Evolutionary conservation across 202 grass and related monocot species (phyloP).

Genomic region (Setaria italica): DNA sequence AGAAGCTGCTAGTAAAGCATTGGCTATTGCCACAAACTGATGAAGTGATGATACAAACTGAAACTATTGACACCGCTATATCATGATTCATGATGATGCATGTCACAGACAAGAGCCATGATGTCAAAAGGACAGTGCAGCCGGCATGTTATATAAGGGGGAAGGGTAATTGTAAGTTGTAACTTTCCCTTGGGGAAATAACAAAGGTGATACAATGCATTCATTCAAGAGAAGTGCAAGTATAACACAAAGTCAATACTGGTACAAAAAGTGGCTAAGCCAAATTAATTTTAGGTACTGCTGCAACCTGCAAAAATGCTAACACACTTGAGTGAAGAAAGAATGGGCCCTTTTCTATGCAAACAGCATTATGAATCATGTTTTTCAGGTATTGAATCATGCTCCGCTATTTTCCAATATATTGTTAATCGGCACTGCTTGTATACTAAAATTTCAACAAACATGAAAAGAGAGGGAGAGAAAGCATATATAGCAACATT

Average conservation of each 20-base stretch:
- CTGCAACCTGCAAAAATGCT: no score
- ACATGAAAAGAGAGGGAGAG: conserved; percentile 28
- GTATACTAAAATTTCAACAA: conserved; percentile 11
- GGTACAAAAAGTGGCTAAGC: no score
- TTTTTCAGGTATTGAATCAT: not conserved
- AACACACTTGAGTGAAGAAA: no score
- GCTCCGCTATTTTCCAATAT: conserved; percentile 35
- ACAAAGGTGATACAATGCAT: no score
- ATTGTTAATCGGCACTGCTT: not conserved
- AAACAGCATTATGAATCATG: not conserved
- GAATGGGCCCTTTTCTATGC: no score
- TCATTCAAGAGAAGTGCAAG: no score
- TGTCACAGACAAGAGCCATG: not conserved
- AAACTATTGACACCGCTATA: not conserved
- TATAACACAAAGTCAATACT: no score
- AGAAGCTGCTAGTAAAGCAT: not conserved
- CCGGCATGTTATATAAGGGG: no score
- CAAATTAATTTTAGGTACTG: no score
- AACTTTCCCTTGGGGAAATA: no score
- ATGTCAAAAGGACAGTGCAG: not conserved
- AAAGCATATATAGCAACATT: not conserved
- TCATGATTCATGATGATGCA: conserved; percentile 7
- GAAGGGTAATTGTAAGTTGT: no score
- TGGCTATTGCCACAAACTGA: not conserved
- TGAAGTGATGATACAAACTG: not conserved